Evolutionary conservation across 441 rosid species (phyloP).

Genomic region (Sinapis alba): DNA sequence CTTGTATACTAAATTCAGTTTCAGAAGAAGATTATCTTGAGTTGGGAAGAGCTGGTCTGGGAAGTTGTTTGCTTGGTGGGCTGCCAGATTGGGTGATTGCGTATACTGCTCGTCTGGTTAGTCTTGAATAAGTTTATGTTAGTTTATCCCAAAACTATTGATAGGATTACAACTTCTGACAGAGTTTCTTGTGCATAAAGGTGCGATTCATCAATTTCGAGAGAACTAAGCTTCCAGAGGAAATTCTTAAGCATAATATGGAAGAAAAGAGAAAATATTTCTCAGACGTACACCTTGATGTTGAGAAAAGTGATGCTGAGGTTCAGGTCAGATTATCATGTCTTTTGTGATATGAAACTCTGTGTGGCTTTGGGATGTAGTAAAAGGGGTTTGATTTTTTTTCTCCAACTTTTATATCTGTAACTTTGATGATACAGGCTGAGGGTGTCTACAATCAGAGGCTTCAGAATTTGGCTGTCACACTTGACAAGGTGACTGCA

Average conservation of each 20-base stretch:
- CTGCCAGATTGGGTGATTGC: slow-evolving; percentile 96
- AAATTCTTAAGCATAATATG: slow-evolving; percentile 88
- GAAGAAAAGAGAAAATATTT: slow-evolving; percentile 92
- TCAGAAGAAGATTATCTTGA: slow-evolving; percentile 97
- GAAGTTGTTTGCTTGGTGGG: slow-evolving; percentile 98
- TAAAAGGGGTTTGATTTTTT: slow-evolving; percentile 2
- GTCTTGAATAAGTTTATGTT: slow-evolving; percentile 33
- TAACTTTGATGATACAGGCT: slow-evolving; percentile 60
- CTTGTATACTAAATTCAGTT: slow-evolving; percentile 82
- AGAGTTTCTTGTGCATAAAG: slow-evolving; percentile 48
- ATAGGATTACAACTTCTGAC: slow-evolving; percentile 29
- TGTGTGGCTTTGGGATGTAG: slow-evolving; percentile 16
- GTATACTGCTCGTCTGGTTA: slow-evolving; percentile 94
- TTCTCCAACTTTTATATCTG: slow-evolving; percentile 4
- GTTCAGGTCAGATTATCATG: slow-evolving; percentile 73
- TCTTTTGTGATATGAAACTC: slow-evolving; percentile 14
- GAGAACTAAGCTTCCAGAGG: slow-evolving; percentile 96
- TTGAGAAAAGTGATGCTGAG: slow-evolving; percentile 98
- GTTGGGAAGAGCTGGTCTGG: slow-evolving; percentile 96
- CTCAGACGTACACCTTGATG: slow-evolving; percentile 75
- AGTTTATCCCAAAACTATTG: slow-evolving; percentile 6
- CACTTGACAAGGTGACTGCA: slow-evolving; percentile 90
- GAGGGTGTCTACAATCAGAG: slow-evolving; percentile 99
- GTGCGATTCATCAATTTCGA: slow-evolving; percentile 96
- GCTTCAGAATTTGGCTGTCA: slow-evolving; percentile 97